phyloP scores from a whole-genome alignment of 305 asterid genomes.

The Caryopteris hybrid region DNA sequence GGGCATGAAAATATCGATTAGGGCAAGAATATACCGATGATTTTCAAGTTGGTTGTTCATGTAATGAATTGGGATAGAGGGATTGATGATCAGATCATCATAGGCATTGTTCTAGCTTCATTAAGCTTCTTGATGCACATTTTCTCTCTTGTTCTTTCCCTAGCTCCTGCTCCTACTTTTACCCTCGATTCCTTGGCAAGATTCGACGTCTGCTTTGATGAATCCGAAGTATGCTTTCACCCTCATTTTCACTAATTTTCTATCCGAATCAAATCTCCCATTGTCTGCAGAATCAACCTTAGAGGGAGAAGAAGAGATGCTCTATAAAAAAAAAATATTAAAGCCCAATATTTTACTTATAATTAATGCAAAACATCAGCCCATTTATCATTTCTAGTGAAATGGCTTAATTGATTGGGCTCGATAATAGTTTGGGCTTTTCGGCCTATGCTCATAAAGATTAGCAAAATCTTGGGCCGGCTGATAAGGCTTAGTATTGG shows the following conservation, averaged over 20 bases:
- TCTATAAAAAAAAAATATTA: too few relatives aligned
- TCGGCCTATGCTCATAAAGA: too few relatives aligned
- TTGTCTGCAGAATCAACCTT: conserved; percentile 8
- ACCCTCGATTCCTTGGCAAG: conserved; percentile 56
- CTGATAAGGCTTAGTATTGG: neutral
- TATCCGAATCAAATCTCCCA: neutral
- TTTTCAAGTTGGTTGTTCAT: conserved; percentile 21
- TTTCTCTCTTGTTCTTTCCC: conserved; percentile 73
- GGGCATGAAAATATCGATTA: too few relatives aligned
- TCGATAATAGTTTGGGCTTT: too few relatives aligned
- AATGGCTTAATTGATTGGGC: too few relatives aligned
- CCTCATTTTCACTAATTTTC: neutral
- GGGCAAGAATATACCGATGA: too few relatives aligned
- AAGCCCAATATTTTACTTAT: too few relatives aligned
- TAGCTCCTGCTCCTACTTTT: conserved; percentile 76
- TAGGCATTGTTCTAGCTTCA: neutral
- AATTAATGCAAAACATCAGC: too few relatives aligned
- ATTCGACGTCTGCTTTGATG: neutral
- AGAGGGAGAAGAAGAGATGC: conserved; percentile 20
- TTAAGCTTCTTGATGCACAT: conserved; percentile 35
- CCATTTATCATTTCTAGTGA: too few relatives aligned
- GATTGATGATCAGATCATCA: neutral
- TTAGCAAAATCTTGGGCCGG: neutral
- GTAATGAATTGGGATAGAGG: conserved; percentile 17
- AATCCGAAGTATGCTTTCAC: neutral